Evolutionary conservation across 257 asterid genomes (phyloP), one percentile per base, ranked within the genome.

Genomic region (Solanum lycopersicoides): DNA sequence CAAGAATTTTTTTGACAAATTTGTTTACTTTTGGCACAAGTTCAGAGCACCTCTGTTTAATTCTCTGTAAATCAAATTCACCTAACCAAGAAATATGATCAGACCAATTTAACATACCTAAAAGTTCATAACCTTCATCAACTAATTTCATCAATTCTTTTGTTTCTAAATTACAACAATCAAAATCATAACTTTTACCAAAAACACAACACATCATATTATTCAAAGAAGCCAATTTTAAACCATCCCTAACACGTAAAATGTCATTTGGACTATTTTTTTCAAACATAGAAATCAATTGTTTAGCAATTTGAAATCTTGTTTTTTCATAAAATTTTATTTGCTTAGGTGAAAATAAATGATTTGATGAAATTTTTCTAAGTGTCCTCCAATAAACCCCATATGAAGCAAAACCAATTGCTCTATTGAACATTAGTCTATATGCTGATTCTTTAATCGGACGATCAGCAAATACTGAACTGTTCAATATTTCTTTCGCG

Each of bases 361-460:
- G 98, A 0, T 93, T 89, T 50, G 94, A 88, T 0, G 96, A 92
- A 75, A 95, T 92, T 53, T 90, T 93, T 53, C 98, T 45, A 4
- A 95, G 94, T 42, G 95, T 87, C 71, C 93, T 86, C 98, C 98
- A 95, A 90, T 95, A 94, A 6, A 86, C 92, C 4, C 98, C 98
- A 76, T 95, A 94, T 0, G 98, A 93, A 2, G 98, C 98, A 87
- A 95, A 95, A 14, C 98, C 98, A 76, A 95, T 94, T 35, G 98
- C 95, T 82, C 98, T 72, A 89, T 87, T 94, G 92, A 95, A 95
- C 98, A 95, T 94, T 56, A 95, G 89, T 71, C 84, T 72, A 90
- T 95, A 94, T 3, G 98, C 98, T 8, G 98, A 90, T 47, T 94
- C 98, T 42, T 94, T 93, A 6, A 59, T 88, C 1, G 98, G 98